These are phyloP conservation scores for Aspergillus oerlinghausenensis DNA, from an alignment of 2,329 filamentous ascomycete genomes.

Conservation along the genomic window DNA sequence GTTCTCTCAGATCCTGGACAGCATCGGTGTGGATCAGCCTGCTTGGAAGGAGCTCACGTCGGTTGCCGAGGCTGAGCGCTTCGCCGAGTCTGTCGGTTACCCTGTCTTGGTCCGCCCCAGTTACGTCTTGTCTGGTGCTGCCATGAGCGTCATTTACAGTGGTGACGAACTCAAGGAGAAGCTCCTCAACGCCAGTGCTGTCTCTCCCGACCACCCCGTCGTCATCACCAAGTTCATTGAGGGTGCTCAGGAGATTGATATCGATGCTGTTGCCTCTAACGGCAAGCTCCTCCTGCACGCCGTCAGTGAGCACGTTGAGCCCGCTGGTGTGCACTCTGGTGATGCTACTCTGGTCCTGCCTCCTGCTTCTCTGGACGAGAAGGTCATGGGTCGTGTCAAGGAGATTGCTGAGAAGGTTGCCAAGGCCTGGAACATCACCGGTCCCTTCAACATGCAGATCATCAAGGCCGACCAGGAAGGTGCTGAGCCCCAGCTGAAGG, in stretches of 20 bases:
- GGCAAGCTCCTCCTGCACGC: constrained; percentile 88
- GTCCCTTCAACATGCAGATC: constrained; percentile 99
- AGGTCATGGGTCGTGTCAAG: constrained; percentile 81
- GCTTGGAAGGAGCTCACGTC: constrained; percentile 97
- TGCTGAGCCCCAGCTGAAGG: constrained; percentile 74
- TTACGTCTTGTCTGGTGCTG: constrained; percentile 94
- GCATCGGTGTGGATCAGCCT: constrained; percentile 93
- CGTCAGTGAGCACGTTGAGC: constrained; percentile 91
- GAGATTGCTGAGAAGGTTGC: constrained; percentile 95
- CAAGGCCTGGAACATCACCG: constrained; percentile 93
- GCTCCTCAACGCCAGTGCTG: constrained; percentile 80
- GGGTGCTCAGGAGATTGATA: constrained; percentile 92
- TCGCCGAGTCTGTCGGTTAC: constrained; percentile 80
- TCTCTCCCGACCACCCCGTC: constrained; percentile 94
- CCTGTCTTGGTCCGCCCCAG: constrained; percentile 91
- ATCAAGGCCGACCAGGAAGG: constrained; percentile 84
- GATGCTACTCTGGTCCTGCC: constrained; percentile 93
- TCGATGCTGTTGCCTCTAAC: constrained; percentile 83
- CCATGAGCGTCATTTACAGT: constrained; percentile 94
- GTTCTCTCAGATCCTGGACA: constrained; percentile 95
- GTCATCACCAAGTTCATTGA: constrained; percentile 99
- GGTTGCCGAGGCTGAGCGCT: constrained; percentile 78
- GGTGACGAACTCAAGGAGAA: constrained; percentile 90
- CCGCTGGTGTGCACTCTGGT: constrained; percentile 95
- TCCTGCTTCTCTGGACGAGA: constrained; percentile 71